Conservation (phyloP, 208 protist genomes). For the Angomonas deanei region DNA sequence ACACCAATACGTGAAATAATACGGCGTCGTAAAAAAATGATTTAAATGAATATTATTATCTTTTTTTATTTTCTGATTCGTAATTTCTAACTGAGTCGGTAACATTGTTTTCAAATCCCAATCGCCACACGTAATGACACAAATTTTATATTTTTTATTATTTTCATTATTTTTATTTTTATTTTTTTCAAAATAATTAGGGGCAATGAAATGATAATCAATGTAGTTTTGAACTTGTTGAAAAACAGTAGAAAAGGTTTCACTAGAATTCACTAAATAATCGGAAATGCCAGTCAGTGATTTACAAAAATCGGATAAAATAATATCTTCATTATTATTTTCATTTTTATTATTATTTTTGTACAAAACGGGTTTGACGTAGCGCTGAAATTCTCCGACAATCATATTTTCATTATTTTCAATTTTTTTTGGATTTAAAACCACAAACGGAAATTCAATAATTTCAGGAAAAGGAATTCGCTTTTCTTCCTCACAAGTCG, state of each 20-base stretch:
- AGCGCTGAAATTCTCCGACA: slow-evolving; percentile 82
- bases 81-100: slow-evolving; percentile 37
- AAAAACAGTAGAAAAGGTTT: slow-evolving; percentile 63
- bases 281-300: slow-evolving; percentile 86
- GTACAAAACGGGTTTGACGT: too few relatives aligned
- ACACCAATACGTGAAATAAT: slow-evolving; percentile 66
- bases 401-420: slow-evolving; percentile 7
- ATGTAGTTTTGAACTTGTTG: slow-evolving; percentile 49
- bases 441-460: slow-evolving; percentile 87
- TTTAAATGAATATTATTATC: too few relatives aligned
- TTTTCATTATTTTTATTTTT: too few relatives aligned
- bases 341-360: too few relatives aligned
- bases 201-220: too few relatives aligned
- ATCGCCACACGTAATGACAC: slow-evolving; percentile 91
- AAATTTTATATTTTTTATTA: too few relatives aligned
- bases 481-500: slow-evolving; percentile 72
- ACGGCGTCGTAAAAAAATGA: slow-evolving; percentile 15
- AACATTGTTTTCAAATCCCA: slow-evolving; percentile 92
- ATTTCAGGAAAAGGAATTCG: slow-evolving; percentile 55
- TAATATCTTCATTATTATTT: too few relatives aligned
- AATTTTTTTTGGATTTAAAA: slow-evolving; percentile 51
- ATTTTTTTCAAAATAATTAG: too few relatives aligned
- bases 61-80: neutral
- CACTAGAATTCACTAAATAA: slow-evolving; percentile 34
- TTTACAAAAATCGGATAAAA: slow-evolving; percentile 80